A percentile compares a stretch with the other conserved stretches of the same genome.
Conservation (phyloP, 2,329 filamentous ascomycete species). For the Monilinia aucupariae region DNA sequence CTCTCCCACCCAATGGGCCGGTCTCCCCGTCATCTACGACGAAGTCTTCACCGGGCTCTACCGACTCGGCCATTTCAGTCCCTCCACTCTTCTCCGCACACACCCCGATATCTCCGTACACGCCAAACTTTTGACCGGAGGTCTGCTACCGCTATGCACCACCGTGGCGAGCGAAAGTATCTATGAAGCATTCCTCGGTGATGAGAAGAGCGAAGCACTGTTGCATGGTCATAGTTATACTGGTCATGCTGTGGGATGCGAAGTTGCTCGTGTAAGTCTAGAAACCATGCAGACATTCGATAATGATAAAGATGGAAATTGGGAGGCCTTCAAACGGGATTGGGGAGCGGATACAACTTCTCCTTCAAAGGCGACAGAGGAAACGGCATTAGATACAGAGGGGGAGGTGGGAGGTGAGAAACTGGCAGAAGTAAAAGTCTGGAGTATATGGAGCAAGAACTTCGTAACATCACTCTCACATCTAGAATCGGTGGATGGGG, state of each 20-base stretch:
- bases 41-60: slow-evolving; percentile 86
- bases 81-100: slow-evolving; percentile 62
- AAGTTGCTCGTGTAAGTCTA: slow-evolving; percentile 67
- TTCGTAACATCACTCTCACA: slow-evolving; percentile 57
- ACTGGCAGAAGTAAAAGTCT: slow-evolving; percentile 37
- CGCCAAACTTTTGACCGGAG: slow-evolving; percentile 79
- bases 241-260: slow-evolving; percentile 74
- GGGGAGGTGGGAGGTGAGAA: neutral
- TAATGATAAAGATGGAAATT: slow-evolving; percentile 44
- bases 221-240: slow-evolving; percentile 86
- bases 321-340: slow-evolving; percentile 49
- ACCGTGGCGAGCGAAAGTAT: slow-evolving; percentile 71
- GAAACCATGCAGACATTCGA: slow-evolving; percentile 56
- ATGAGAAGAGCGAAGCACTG: slow-evolving; percentile 71
- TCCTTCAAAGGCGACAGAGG: neutral
- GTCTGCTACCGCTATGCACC: slow-evolving; percentile 68
- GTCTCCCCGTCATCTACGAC: slow-evolving; percentile 75
- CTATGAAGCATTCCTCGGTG: slow-evolving; percentile 64
- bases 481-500: slow-evolving; percentile 51
- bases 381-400: neutral
- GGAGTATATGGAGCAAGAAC: slow-evolving; percentile 65
- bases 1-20: slow-evolving; percentile 51
- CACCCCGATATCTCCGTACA: slow-evolving; percentile 73
- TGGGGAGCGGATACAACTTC: slow-evolving; percentile 37
- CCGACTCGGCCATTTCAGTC: slow-evolving; percentile 67